Percentiles rank a stretch among this genome's conserved stretches.
Evolutionary conservation across 805 yeast species (phyloP).

Genomic region (Wickerhamomyces bisporus): DNA sequence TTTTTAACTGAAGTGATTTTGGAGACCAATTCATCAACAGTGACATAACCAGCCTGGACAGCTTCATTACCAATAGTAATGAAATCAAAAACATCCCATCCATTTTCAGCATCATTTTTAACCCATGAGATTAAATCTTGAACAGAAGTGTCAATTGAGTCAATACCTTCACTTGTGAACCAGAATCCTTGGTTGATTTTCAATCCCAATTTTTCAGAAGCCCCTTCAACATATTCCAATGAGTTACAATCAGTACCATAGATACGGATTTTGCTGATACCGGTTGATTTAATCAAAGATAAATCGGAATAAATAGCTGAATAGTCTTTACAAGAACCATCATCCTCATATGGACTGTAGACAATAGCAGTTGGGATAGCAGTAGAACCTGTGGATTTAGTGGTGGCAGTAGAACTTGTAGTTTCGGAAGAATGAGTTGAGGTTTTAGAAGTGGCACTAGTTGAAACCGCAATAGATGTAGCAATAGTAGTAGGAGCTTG

Average conservation of each 20-base stretch:
- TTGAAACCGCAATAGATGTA: slow-evolving; percentile 23
- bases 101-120: slow-evolving; percentile 32
- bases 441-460: slow-evolving; percentile 30
- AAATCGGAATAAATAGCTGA: slow-evolving; percentile 55
- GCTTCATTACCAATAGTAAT: slow-evolving; percentile 91
- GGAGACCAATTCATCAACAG: slow-evolving; percentile 54
- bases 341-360: slow-evolving; percentile 73
- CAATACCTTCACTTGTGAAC: slow-evolving; percentile 60
- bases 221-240: slow-evolving; percentile 58
- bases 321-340: slow-evolving; percentile 60
- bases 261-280: slow-evolving; percentile 63
- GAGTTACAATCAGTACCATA: slow-evolving; percentile 87
- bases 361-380: slow-evolving; percentile 54
- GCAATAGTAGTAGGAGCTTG: slow-evolving; percentile 30
- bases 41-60: slow-evolving; percentile 52
- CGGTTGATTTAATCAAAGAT: slow-evolving; percentile 48
- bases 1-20: slow-evolving; percentile 64
- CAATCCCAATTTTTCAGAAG: slow-evolving; percentile 53
- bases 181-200: slow-evolving; percentile 84
- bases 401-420: slow-evolving; percentile 18
- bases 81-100: slow-evolving; percentile 72
- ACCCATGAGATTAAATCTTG: slow-evolving; percentile 46
- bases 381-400: slow-evolving; percentile 21
- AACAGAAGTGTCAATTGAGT: slow-evolving; percentile 62
- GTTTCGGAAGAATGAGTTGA: slow-evolving; percentile 7